Conservation (phyloP, 257 asterid species). For the Lycium barbarum region DNA sequence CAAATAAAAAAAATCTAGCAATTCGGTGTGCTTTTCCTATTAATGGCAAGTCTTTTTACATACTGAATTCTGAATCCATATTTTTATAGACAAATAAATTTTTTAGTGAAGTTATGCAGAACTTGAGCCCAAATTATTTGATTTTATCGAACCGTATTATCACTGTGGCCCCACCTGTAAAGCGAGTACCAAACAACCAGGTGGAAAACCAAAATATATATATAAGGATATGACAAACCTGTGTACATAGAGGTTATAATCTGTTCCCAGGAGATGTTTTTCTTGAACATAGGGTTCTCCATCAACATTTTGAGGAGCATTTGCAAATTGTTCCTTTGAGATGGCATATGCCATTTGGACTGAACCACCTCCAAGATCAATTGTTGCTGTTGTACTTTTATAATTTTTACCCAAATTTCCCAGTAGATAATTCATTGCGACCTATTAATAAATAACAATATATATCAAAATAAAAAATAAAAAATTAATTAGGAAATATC, state of each 20-base stretch:
- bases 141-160: too few relatives aligned
- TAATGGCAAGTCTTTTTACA: background rate
- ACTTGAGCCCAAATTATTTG: background rate
- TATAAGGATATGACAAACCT: slow-evolving; percentile 46
- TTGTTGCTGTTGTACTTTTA: slow-evolving; percentile 66
- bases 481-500: slow-evolving; percentile 20
- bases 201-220: background rate
- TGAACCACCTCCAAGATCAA: slow-evolving; percentile 94
- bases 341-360: slow-evolving; percentile 88
- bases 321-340: slow-evolving; percentile 67
- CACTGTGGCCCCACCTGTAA: too few relatives aligned
- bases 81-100: background rate
- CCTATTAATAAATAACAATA: slow-evolving; percentile 41
- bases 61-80: background rate
- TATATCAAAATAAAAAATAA: too few relatives aligned
- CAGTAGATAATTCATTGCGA: slow-evolving; percentile 71
- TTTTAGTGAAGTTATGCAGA: background rate
- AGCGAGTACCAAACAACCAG: background rate
- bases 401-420: slow-evolving; percentile 74
- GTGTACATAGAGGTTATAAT: slow-evolving; percentile 71
- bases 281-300: slow-evolving; percentile 74
- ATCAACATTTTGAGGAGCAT: slow-evolving; percentile 53
- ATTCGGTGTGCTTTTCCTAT: background rate
- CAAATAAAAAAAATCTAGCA: too few relatives aligned
- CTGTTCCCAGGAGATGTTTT: slow-evolving; percentile 64